Base-by-base conservation (phyloP, 768 basidiomycete genomes). In the Hygrophorus russula region DNA sequence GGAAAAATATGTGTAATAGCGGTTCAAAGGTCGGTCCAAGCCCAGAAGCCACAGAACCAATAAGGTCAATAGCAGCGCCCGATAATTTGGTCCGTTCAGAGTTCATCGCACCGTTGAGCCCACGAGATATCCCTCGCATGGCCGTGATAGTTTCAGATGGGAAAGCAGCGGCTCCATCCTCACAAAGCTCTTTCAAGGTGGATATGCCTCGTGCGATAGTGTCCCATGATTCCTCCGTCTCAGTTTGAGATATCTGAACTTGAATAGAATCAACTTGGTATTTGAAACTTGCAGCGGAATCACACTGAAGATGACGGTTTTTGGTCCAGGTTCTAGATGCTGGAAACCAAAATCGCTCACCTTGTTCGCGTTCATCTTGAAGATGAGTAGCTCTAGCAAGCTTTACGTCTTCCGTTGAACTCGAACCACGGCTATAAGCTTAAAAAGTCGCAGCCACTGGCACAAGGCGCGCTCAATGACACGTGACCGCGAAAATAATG, bases 151-250 rank as follows among this genome's bases (percentile, higher is more conserved):
- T 60, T 35, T 79, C 74, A 3, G 63, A 45, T 10, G 76, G 66
- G 38, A 66, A 67, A 28, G 76, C 71, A 50, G 66, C 69, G 13
- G 66, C 77, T 17, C 73, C 75, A 41, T 73, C 68, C 29, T 69
- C 67, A 48, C 69, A 74, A 4, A 81, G 56, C 4, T 60, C 56
- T 1, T 66, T 66, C 15, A 88, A 57, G 11, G 63, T 56, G 15
- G 53, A 44, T 39, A 86, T 54, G 3, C 68, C 68, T 29, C 70
- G 65, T 2, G 70, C 58, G 37, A 89, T 82, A 13, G 59, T 65
- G 44, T 87, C 82, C 87, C 87, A 90, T 11, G 76, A 76, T 20
- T 90, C 84, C 56, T 90, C 87, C 2, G 82, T 76, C 58, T 90
- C 87, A 28, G 67, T 54, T 11, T 74, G 63, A 42, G 63, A 53